Conservation (phyloP, 306 rosid genomes). For the Fragaria vesca region DNA sequence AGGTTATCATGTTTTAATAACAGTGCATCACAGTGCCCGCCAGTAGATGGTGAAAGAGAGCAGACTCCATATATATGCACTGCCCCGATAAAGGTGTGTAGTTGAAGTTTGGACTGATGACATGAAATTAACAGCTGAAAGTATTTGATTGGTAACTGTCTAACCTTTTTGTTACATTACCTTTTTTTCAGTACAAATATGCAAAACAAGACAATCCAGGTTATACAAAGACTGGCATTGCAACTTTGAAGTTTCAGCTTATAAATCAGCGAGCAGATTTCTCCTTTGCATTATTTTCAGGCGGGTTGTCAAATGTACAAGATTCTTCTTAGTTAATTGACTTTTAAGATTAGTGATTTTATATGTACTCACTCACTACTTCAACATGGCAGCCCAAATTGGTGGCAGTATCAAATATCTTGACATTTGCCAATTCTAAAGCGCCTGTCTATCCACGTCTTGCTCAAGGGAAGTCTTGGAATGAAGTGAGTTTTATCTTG, state of each 20-base stretch:
- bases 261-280: slow-evolving; percentile 94
- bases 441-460: slow-evolving; percentile 88
- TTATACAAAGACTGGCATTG: slow-evolving; percentile 59
- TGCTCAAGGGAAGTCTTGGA: slow-evolving; percentile 90
- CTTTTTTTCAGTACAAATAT: slow-evolving; percentile 58
- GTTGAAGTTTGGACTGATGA: too few species aligned
- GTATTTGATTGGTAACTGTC: background rate
- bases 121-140: background rate
- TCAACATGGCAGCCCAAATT: slow-evolving; percentile 57
- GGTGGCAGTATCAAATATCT: slow-evolving; percentile 65
- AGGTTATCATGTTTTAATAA: too few species aligned
- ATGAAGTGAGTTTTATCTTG: slow-evolving; percentile 46
- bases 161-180: slow-evolving; percentile 18
- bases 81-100: slow-evolving; percentile 35
- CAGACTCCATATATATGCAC: slow-evolving; percentile 34
- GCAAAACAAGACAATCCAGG: slow-evolving; percentile 41
- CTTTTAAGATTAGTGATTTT: background rate
- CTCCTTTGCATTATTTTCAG: slow-evolving; percentile 81
- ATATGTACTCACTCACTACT: background rate
- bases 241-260: slow-evolving; percentile 63
- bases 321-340: background rate
- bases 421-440: slow-evolving; percentile 76
- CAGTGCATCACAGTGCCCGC: slow-evolving; percentile 32
- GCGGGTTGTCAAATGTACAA: slow-evolving; percentile 63
- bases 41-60: slow-evolving; percentile 23